A percentile compares a stretch with the other conserved stretches of the same genome.
These are phyloP conservation scores for Marchantia polymorpha DNA, from an alignment of 225 moss, liverwort and hornwort species.

Conservation along the genomic window DNA sequence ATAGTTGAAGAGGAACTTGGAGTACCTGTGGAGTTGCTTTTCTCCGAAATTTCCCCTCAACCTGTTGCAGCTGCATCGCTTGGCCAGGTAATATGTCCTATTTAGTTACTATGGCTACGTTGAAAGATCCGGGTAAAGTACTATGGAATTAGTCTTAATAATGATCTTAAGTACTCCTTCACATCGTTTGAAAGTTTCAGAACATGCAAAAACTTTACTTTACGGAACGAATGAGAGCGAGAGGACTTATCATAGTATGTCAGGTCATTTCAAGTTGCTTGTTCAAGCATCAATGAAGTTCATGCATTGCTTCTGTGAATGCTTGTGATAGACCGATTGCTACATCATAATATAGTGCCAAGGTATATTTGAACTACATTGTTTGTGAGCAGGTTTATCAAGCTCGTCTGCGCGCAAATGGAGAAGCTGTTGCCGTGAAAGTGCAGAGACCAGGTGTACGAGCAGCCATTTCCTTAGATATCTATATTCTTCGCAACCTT, in stretches of 20 bases:
- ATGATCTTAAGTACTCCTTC: no score
- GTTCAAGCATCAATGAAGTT: no score
- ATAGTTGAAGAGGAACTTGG: conserved; percentile 93
- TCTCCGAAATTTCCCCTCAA: conserved; percentile 90
- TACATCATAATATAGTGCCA: neutral
- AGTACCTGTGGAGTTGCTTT: conserved; percentile 76
- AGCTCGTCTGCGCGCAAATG: conserved; percentile 74
- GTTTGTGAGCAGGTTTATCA: conserved; percentile 66
- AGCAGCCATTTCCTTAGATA: conserved; percentile 76
- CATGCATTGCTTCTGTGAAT: no score
- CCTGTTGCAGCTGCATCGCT: conserved; percentile 96
- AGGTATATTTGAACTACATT: neutral
- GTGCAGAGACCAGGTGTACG: conserved; percentile 89
- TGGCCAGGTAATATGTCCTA: conserved; percentile 59
- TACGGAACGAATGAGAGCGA: neutral
- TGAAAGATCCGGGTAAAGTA: neutral
- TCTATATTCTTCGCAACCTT: conserved; percentile 66
- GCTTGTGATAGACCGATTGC: no score
- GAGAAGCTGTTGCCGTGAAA: conserved; percentile 80
- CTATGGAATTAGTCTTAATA: neutral
- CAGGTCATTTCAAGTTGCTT: no score
- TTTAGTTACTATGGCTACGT: neutral
- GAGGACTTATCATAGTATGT: no score
- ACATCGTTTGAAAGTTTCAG: no score
- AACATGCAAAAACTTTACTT: no score